Evolutionary conservation across 2,329 filamentous ascomycete species (phyloP).

Genomic region (Penicillium expansum): DNA sequence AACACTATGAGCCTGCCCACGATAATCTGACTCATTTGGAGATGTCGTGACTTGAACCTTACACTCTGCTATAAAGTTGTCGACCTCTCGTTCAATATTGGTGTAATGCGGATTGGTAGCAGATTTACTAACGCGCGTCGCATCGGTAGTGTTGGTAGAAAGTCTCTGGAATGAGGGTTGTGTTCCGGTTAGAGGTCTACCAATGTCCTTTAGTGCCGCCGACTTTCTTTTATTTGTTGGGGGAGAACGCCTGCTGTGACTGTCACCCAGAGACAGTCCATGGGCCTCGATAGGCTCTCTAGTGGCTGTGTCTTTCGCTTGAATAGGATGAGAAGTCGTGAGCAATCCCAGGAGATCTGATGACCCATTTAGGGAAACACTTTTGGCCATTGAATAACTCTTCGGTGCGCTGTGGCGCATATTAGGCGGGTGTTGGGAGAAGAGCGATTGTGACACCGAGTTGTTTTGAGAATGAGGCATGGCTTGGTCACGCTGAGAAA

Average conservation of each 20-base stretch:
- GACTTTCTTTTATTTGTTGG: not conserved
- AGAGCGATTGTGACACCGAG: slow-evolving; percentile 9
- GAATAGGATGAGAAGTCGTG: not conserved
- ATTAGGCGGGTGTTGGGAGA: slow-evolving; percentile 12
- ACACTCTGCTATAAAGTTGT: not conserved
- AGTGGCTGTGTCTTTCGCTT: not conserved
- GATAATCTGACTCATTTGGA: not conserved
- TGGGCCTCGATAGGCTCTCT: not conserved
- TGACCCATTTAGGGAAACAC: not conserved
- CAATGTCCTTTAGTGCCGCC: not conserved
- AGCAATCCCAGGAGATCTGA: slow-evolving; percentile 10
- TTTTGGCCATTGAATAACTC: not conserved
- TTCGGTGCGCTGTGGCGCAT: not conserved
- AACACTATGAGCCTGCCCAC: not conserved
- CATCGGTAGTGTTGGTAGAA: not conserved
- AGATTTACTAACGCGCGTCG: not conserved
- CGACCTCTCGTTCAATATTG: not conserved
- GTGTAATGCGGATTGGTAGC: not conserved
- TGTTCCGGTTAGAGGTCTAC: not conserved
- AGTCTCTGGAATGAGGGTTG: not conserved
- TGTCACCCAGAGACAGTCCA: not conserved
- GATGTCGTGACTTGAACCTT: not conserved
- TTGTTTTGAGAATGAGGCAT: not conserved
- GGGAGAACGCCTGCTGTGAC: not conserved
- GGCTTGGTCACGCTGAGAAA: slow-evolving; percentile 17